Evolutionary conservation across 2,329 filamentous ascomycete genomes (phyloP).

Genomic region (Phyllosticta paracitricarpa): DNA sequence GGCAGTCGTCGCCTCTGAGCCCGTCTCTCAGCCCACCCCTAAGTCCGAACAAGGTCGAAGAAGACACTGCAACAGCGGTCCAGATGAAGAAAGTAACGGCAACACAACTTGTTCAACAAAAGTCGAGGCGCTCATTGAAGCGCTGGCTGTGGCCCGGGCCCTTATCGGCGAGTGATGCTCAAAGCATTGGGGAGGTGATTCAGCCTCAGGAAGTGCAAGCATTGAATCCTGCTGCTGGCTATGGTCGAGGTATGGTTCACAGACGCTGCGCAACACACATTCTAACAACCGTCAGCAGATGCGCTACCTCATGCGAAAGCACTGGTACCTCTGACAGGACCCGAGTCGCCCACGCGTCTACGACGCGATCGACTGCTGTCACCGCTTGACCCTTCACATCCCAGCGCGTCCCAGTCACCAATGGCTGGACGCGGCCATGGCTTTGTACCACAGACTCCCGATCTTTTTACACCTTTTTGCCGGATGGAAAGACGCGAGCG

Average conservation of each 20-base stretch:
- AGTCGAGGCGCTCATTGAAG: not conserved
- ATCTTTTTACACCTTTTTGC: not conserved
- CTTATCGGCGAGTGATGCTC: not conserved
- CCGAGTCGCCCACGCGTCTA: not conserved
- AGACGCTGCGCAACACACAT: not conserved
- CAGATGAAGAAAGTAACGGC: not conserved
- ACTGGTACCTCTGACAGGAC: not conserved
- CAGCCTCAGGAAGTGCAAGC: not conserved
- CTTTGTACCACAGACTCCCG: not conserved
- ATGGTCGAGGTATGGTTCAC: not conserved
- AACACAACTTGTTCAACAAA: not conserved
- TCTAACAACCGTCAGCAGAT: not conserved
- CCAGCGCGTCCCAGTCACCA: not conserved
- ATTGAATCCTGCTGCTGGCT: not conserved
- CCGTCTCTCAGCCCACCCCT: not conserved
- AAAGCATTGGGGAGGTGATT: constrained; percentile 2
- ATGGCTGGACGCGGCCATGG: not conserved
- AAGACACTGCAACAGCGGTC: not conserved
- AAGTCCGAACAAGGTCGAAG: not conserved
- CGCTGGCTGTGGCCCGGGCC: constrained; percentile 3
- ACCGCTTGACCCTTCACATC: not conserved
- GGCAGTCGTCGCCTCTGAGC: not conserved
- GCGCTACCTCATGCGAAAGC: not conserved
- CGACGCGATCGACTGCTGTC: not conserved
- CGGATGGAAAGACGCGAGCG: not conserved